phyloP scores from a whole-genome alignment of 1,139 yeast species.

The Zygosaccharomyces sapae region DNA sequence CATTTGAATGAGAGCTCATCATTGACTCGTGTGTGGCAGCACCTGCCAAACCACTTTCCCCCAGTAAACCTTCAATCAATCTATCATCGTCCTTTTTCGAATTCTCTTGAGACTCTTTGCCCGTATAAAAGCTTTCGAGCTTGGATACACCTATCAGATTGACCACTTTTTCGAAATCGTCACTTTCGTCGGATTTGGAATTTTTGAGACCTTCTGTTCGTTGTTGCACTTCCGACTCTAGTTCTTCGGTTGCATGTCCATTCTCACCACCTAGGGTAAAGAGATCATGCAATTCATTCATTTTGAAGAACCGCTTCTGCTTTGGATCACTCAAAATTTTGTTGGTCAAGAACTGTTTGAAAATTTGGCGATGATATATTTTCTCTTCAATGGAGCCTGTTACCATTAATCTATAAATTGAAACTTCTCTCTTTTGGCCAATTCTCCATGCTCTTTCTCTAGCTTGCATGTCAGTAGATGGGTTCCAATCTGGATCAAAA shows the following conservation, averaged over 20 bases:
- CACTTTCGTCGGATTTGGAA: conserved; percentile 41
- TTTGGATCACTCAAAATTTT: conserved; percentile 94
- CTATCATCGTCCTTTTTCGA: conserved; percentile 48
- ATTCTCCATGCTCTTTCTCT: conserved; percentile 96
- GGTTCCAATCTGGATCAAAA: conserved; percentile 98
- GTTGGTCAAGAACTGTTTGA: conserved; percentile 89
- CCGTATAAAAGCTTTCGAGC: conserved; percentile 46
- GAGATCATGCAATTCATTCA: conserved; percentile 84
- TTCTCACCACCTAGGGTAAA: conserved; percentile 76
- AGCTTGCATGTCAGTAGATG: conserved; percentile 95
- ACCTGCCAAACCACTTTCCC: conserved; percentile 47
- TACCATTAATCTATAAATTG: conserved; percentile 85
- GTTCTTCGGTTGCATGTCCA: conserved; percentile 44
- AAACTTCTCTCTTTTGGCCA: conserved; percentile 92
- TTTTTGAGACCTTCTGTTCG: conserved; percentile 29
- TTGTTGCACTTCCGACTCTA: conserved; percentile 34
- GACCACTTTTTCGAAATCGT: conserved; percentile 54
- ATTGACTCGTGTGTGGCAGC: conserved; percentile 77
- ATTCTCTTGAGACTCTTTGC: conserved; percentile 48
- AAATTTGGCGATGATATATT: conserved; percentile 92
- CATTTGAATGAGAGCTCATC: conserved; percentile 50
- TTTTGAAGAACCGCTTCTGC: conserved; percentile 86
- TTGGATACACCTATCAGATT: conserved; percentile 47
- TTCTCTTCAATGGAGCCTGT: conserved; percentile 96
- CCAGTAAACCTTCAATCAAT: conserved; percentile 73